These are phyloP conservation scores for Penicillium bialowiezense DNA, from an alignment of 495 filamentous ascomycete genomes.

Conservation along the genomic window DNA sequence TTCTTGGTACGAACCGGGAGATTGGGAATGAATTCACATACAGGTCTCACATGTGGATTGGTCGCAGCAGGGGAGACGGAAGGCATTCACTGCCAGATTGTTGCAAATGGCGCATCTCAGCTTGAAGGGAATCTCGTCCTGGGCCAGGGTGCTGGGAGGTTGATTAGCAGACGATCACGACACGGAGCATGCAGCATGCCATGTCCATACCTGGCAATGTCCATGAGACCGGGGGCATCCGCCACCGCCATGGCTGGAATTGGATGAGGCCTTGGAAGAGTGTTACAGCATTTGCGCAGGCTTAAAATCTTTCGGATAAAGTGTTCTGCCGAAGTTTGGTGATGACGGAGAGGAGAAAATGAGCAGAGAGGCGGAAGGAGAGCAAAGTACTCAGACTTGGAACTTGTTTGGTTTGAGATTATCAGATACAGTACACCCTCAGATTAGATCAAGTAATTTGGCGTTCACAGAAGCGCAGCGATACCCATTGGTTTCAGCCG, in stretches of 20 bases:
- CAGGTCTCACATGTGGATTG: constrained; percentile 90
- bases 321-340: constrained; percentile 14
- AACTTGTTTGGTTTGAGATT: too few species aligned
- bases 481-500: constrained; percentile 42
- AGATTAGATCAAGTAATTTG: constrained; percentile 61
- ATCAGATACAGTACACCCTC: constrained; percentile 24
- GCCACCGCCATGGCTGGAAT: constrained; percentile 34
- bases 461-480: constrained; percentile 43
- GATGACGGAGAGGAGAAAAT: not conserved
- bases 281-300: constrained; percentile 1
- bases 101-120: constrained; percentile 91
- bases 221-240: constrained; percentile 45
- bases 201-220: constrained; percentile 24
- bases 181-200: too few species aligned
- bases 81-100: constrained; percentile 86
- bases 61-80: constrained; percentile 90
- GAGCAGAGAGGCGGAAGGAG: too few species aligned
- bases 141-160: constrained; percentile 62
- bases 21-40: constrained; percentile 42
- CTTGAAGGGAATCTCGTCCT: constrained; percentile 90
- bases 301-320: constrained; percentile 23
- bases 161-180: not conserved
- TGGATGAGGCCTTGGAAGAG: not conserved
- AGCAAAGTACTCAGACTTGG: constrained; percentile 1
- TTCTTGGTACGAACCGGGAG: not conserved